A percentile compares a stretch with the other conserved stretches of the same genome.
phyloP scores from a whole-genome alignment of 192 early-diverging fungal genomes.

The Coemansia sp. region DNA sequence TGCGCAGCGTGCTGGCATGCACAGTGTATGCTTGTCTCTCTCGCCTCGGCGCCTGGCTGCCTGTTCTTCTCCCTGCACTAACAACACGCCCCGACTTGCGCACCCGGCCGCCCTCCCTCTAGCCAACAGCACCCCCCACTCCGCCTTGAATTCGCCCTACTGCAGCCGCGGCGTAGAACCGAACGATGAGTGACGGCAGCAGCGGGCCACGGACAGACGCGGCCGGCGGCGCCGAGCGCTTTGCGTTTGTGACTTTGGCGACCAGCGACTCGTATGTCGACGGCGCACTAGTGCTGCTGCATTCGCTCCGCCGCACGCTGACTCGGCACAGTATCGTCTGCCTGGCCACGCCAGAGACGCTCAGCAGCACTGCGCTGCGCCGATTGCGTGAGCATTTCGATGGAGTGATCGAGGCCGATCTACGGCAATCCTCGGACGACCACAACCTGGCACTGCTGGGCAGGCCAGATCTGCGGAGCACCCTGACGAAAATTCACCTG shows the following conservation, averaged over 20 bases:
- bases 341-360: conserved; percentile 61
- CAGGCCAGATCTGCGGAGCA: conserved; percentile 84
- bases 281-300: conserved; percentile 73
- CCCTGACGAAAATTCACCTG: conserved; percentile 86
- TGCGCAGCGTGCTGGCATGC: too few species aligned
- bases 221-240: conserved; percentile 27
- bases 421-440: conserved; percentile 56
- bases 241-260: conserved; percentile 81
- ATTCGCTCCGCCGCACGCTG: conserved; percentile 63
- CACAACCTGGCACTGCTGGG: conserved; percentile 59
- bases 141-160: too few species aligned
- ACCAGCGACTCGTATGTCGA: conserved; percentile 80
- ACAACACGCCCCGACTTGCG: too few species aligned
- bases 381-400: conserved; percentile 61
- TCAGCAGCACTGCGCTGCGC: conserved; percentile 42
- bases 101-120: too few species aligned
- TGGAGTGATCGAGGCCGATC: conserved; percentile 63
- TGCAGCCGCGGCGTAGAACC: too few species aligned
- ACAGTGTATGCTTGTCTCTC: too few species aligned
- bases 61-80: too few species aligned
- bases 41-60: too few species aligned
- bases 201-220: too few species aligned
- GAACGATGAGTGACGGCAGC: too few species aligned
- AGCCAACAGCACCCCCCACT: too few species aligned
- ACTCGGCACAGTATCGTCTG: conserved; percentile 61